These are phyloP conservation scores for Ceriops zippeliana DNA, from an alignment of 345 rosid genomes.

Conservation along the genomic window DNA sequence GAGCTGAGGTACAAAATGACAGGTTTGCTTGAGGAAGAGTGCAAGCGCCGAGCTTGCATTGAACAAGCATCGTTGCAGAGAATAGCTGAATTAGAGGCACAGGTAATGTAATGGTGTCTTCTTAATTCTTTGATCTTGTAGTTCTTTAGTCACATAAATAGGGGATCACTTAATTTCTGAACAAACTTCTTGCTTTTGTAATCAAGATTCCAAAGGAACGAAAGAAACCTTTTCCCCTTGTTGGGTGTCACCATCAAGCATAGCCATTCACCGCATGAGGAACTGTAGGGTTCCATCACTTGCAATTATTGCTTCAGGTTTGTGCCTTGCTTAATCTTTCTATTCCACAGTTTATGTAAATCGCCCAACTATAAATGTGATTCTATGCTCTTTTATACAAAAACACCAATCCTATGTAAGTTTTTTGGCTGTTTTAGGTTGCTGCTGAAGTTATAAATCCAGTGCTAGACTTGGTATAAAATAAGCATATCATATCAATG, in stretches of 20 bases:
- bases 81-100: constrained; percentile 78
- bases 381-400: neutral
- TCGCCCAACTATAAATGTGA: neutral
- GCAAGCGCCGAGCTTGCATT: constrained; percentile 72
- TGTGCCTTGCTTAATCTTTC: constrained; percentile 6
- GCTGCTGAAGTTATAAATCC: too few species aligned
- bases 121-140: constrained; percentile 12
- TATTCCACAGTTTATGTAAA: neutral
- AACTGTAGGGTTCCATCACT: constrained; percentile 6
- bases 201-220: constrained; percentile 39
- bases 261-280: constrained; percentile 23
- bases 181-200: constrained; percentile 8
- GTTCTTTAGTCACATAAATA: neutral
- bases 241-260: constrained; percentile 23
- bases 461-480: too few species aligned
- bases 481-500: too few species aligned
- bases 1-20: constrained; percentile 88
- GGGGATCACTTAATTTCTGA: constrained; percentile 10
- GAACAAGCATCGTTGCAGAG: constrained; percentile 80
- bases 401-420: too few species aligned
- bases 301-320: constrained; percentile 14
- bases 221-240: constrained; percentile 19
- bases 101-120: constrained; percentile 28
- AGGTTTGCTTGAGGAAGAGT: constrained; percentile 81
- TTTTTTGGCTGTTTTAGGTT: too few species aligned